These are phyloP conservation scores for Alternaria tenuissima DNA, from an alignment of 2,329 filamentous ascomycete species.

Conservation along the genomic window DNA sequence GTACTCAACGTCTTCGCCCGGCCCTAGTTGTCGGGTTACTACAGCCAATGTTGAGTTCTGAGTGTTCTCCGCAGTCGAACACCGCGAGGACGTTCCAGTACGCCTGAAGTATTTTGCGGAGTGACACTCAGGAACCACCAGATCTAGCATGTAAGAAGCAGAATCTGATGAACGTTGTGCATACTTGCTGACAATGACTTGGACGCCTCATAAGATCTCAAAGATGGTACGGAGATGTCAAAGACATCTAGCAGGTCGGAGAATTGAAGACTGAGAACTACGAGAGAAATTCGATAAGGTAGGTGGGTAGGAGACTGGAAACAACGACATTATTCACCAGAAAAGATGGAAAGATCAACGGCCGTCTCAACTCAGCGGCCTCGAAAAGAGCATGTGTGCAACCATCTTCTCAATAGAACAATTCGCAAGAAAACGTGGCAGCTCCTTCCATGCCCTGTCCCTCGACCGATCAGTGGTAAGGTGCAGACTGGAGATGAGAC, in stretches of 20 bases:
- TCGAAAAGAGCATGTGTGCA: too few relatives aligned
- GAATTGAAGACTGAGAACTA: background rate
- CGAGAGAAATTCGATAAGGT: background rate
- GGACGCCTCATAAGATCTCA: background rate
- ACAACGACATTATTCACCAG: background rate
- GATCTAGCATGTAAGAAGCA: too few relatives aligned
- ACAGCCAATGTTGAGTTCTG: background rate
- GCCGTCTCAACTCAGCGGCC: background rate
- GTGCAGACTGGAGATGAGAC: too few relatives aligned
- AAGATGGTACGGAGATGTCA: too few relatives aligned
- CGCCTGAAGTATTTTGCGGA: fast-evolving
- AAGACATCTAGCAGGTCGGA: background rate
- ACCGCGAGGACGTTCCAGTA: background rate
- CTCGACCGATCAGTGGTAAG: too few relatives aligned
- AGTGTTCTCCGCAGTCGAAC: fast-evolving
- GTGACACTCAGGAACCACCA: too few relatives aligned
- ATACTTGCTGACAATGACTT: too few relatives aligned
- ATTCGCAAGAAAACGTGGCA: too few relatives aligned
- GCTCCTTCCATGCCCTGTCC: too few relatives aligned
- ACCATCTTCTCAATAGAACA: too few relatives aligned
- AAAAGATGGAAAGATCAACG: background rate
- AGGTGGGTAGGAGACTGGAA: background rate
- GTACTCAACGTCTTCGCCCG: background rate
- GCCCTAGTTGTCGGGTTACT: background rate
- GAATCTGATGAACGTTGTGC: too few relatives aligned